Evolutionary conservation across 176 grass and related monocot genomes (phyloP), one percentile per base, ranked within the genome.

Genomic region (Eremochloa ophiuroides): DNA sequence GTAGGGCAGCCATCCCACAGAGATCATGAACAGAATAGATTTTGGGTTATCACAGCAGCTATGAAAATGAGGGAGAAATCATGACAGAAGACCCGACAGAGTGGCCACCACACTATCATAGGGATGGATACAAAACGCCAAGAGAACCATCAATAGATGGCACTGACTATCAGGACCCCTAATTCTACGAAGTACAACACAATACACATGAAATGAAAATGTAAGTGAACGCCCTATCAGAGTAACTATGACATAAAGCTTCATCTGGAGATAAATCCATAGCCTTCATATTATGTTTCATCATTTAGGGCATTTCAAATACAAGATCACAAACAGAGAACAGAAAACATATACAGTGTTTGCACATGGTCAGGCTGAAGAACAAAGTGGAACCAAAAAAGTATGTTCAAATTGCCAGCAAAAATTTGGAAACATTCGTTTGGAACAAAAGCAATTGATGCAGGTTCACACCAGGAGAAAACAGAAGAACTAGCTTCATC

Each of bases 251-350:
- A 81, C 82, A 64, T 81, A 27, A 71, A 66, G 82, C 77, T 81
- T 89, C 87, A 85, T 80, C 73, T 89, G 82, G 87, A 89, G 20
- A 82, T 67, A 76, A 88, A 66, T 72, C 87, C 87, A 85, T 85
- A 89, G 71, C 87, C 76, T 71, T 47, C 16, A 56, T n/a, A 35
- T 35, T 35, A 35, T 35, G 34, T 35, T 35, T 86, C 34, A 35
- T 35, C 87, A 77, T 72, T 51, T 85, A 77, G 87, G 71, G 77
- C 77, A 74, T 58, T 44, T 22, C 1, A 14, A 67, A 15, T 41
- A 41, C 42, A 67, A 37, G 18, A 26, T 17, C 17, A 33, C 0
- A 42, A 77, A 39, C 7, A 85, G 23, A 66, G 55, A 9, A 12
- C 20, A 55, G 3, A 11, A 8, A 16, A 35, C 34, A 35, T 35